These are phyloP conservation scores for Rosa rugosa DNA, from an alignment of 306 rosid species.

Conservation along the genomic window DNA sequence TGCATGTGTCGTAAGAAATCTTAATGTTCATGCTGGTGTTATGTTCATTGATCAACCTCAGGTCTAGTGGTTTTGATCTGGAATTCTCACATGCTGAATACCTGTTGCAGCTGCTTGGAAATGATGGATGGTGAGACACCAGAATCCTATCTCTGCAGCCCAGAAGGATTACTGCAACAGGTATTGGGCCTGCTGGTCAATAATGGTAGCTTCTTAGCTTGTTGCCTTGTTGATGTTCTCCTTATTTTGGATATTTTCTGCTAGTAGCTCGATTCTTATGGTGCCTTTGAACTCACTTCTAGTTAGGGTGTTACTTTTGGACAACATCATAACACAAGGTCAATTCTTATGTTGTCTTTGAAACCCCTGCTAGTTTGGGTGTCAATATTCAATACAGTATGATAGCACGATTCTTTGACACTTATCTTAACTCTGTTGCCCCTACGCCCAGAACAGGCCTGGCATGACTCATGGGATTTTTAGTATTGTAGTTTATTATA, in stretches of 20 bases:
- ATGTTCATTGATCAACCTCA: neutral
- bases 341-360: neutral
- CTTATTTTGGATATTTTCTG: neutral
- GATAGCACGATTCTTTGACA: neutral
- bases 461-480: neutral
- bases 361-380: neutral
- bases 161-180: slow-evolving; percentile 40
- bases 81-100: slow-evolving; percentile 13
- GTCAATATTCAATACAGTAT: neutral
- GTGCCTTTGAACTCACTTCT: neutral
- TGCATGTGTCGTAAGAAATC: slow-evolving; percentile 36
- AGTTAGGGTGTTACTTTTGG: neutral
- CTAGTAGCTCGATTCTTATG: neutral
- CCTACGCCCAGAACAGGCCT: neutral
- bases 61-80: slow-evolving; percentile 2
- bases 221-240: neutral
- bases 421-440: neutral
- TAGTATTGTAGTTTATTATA: neutral
- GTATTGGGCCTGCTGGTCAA: slow-evolving; percentile 3
- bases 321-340: neutral
- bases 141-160: slow-evolving; percentile 31
- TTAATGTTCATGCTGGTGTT: neutral
- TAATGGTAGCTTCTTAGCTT: neutral
- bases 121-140: slow-evolving; percentile 34
- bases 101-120: slow-evolving; percentile 34